phyloP scores from a whole-genome alignment of 2,329 filamentous ascomycete species.

The Claviceps arundinis region DNA sequence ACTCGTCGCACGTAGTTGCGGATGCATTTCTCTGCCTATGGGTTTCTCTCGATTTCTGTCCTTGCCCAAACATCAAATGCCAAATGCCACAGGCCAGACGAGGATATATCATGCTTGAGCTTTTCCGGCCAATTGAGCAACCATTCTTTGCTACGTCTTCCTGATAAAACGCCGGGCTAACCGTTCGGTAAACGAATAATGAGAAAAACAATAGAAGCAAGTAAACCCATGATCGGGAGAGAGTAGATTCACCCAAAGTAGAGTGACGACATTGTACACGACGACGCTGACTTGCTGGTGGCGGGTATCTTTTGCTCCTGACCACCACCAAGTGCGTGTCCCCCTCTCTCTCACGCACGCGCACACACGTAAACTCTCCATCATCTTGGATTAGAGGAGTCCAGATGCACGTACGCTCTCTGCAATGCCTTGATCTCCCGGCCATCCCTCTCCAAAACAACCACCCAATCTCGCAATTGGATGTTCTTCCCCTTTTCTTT shows the following conservation, averaged over 20 bases:
- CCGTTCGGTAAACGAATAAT: not conserved
- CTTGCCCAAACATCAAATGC: not conserved
- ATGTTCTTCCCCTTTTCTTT: slow-evolving; percentile 64
- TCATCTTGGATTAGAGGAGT: slow-evolving; percentile 32
- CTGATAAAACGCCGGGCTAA: slow-evolving; percentile 5
- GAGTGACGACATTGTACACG: not conserved
- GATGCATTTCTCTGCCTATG: not conserved
- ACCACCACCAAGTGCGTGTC: not conserved
- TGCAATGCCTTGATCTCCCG: slow-evolving; percentile 51
- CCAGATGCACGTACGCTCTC: slow-evolving; percentile 39
- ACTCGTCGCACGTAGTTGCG: not conserved
- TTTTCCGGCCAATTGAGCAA: not conserved
- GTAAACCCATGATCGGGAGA: not conserved
- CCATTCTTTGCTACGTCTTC: slow-evolving; percentile 4
- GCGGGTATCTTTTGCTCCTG: not conserved
- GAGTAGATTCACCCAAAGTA: not conserved
- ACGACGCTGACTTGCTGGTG: not conserved
- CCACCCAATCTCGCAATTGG: slow-evolving; percentile 71
- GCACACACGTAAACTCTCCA: slow-evolving; percentile 5
- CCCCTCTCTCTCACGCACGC: not conserved
- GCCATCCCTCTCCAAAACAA: slow-evolving; percentile 67
- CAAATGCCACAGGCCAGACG: not conserved
- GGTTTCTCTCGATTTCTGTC: not conserved
- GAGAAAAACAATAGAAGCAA: not conserved
- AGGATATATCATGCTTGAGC: not conserved